Evolutionary conservation across 83 land plant genomes (phyloP).

Genomic region (Picea mariana): DNA sequence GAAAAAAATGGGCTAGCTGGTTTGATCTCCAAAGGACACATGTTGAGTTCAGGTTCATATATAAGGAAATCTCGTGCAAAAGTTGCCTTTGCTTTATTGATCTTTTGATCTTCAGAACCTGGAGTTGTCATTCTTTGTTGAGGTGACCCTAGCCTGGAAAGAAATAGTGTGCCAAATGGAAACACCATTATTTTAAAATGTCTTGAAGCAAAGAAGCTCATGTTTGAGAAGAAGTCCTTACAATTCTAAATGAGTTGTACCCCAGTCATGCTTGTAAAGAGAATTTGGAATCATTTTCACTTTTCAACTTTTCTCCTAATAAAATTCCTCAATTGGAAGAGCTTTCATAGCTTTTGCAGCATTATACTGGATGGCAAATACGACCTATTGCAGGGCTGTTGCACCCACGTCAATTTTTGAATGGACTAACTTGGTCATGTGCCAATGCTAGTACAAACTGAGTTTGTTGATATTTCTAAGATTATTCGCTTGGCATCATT

Average conservation of each 20-base stretch:
- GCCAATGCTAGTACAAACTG: constrained; percentile 29
- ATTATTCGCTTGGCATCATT: constrained; percentile 28
- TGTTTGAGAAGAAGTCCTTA: constrained; percentile 26
- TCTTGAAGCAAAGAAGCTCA: constrained; percentile 25
- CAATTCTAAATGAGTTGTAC: constrained; percentile 22
- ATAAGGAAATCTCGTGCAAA: too few species aligned
- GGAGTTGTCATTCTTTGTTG: too few species aligned
- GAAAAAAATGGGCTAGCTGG: too few species aligned
- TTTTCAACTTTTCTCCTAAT: constrained; percentile 30
- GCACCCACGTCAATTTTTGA: constrained; percentile 30
- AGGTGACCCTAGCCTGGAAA: too few species aligned
- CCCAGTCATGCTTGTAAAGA: constrained; percentile 36
- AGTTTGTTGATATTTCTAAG: constrained; percentile 27
- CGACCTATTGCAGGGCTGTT: constrained; percentile 34
- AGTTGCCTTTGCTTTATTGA: too few species aligned
- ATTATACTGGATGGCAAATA: constrained; percentile 27
- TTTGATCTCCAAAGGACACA: too few species aligned
- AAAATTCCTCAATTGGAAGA: constrained; percentile 31
- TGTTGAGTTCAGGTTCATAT: too few species aligned
- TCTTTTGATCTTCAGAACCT: too few species aligned
- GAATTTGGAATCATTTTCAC: constrained; percentile 21
- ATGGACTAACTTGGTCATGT: constrained; percentile 31
- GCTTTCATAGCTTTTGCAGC: too few species aligned
- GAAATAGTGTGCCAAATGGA: too few species aligned
- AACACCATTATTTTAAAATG: too few species aligned